These are phyloP conservation scores for Globisporangium yorkense DNA, from an alignment of 352 stramenopile species.

Conservation along the genomic window DNA sequence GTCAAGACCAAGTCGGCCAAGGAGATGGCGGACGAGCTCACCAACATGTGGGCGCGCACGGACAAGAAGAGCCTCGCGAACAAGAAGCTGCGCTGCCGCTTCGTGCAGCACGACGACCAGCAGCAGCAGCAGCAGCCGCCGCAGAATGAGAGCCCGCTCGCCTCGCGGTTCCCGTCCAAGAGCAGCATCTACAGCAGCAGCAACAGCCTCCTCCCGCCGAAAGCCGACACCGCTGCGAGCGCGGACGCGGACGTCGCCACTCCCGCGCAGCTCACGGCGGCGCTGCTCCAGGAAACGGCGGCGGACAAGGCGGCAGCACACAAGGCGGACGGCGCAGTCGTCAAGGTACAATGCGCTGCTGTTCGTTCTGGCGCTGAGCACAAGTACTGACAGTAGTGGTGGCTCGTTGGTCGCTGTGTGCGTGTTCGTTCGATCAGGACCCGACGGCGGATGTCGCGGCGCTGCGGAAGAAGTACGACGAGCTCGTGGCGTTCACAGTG, in stretches of 20 bases:
- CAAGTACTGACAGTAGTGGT: background rate
- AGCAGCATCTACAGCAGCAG: constrained; percentile 24
- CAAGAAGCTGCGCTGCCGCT: constrained; percentile 87
- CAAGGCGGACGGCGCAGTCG: constrained; percentile 3
- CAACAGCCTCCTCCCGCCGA: constrained; percentile 14
- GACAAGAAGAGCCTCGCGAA: constrained; percentile 79
- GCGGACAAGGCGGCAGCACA: constrained; percentile 3
- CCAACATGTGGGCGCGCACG: constrained; percentile 77
- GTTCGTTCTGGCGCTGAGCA: background rate
- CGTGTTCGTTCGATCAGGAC: constrained; percentile 23
- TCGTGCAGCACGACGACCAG: constrained; percentile 48
- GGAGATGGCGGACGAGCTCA: constrained; percentile 85
- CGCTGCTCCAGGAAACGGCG: constrained; percentile 42
- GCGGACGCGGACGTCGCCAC: constrained; percentile 31
- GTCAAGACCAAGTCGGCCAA: constrained; percentile 85
- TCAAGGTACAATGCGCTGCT: constrained; percentile 10
- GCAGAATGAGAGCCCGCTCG: constrained; percentile 8
- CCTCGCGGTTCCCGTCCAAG: constrained; percentile 13
- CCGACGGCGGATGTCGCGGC: constrained; percentile 49
- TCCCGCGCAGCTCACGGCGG: constrained; percentile 45
- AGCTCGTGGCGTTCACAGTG: constrained; percentile 87
- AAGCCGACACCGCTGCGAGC: constrained; percentile 27
- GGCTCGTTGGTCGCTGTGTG: background rate
- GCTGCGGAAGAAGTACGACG: constrained; percentile 87
- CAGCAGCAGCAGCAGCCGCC: background rate